Conservation (phyloP, 495 filamentous ascomycete species). For the Letharia lupina region DNA sequence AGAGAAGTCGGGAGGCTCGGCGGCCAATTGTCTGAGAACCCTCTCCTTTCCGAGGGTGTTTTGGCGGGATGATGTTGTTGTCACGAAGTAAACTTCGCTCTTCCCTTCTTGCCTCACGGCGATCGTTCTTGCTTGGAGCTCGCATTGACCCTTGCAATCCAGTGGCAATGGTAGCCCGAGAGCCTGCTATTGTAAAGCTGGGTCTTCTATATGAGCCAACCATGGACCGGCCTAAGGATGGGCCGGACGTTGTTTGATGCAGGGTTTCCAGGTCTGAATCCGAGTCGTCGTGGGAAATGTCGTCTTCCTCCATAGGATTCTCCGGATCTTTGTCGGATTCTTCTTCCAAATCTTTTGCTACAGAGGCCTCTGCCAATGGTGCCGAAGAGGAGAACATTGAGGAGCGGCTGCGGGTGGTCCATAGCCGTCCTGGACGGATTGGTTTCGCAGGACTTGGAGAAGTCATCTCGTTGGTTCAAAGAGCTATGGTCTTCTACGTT, state of each 20-base stretch:
- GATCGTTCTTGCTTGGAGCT: constrained; percentile 48
- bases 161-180: constrained; percentile 38
- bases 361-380: constrained; percentile 57
- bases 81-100: constrained; percentile 70
- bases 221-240: constrained; percentile 43
- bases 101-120: constrained; percentile 55
- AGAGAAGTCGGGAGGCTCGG: constrained; percentile 14
- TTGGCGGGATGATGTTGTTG: constrained; percentile 63
- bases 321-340: constrained; percentile 40
- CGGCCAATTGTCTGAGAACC: constrained; percentile 33
- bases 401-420: constrained; percentile 19
- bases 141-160: constrained; percentile 14
- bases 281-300: constrained; percentile 39
- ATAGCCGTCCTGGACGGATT: constrained; percentile 15
- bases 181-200: constrained; percentile 54
- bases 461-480: constrained; percentile 4
- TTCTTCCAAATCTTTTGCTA: constrained; percentile 62
- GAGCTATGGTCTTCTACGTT: background rate
- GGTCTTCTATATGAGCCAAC: constrained; percentile 65
- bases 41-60: constrained; percentile 53
- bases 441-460: constrained; percentile 7
- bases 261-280: constrained; percentile 27
- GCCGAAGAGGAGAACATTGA: constrained; percentile 25
- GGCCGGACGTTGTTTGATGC: constrained; percentile 33
- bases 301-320: constrained; percentile 31